Evolutionary conservation across 371 early-diverging fungal genomes (phyloP).

Genomic region (Apophysomyces sp.): DNA sequence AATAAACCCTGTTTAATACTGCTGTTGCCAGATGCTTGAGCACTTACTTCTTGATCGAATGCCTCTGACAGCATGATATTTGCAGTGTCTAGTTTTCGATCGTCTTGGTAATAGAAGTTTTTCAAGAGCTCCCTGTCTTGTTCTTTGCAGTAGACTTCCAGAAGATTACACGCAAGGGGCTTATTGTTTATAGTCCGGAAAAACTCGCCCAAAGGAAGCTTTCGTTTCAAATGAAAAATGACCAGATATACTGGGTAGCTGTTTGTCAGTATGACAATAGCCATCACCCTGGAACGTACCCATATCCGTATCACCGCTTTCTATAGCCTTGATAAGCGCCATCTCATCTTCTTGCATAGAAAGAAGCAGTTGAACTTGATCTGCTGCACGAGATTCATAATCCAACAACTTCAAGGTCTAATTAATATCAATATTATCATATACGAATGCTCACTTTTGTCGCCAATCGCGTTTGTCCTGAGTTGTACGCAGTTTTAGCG

Average conservation of each 20-base stretch:
- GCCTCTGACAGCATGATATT: constrained; percentile 62
- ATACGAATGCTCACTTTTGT: constrained; percentile 58
- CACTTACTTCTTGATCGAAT: constrained; percentile 52
- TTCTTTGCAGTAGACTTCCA: constrained; percentile 82
- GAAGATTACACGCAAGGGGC: constrained; percentile 76
- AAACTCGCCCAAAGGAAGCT: constrained; percentile 83
- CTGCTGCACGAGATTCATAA: constrained; percentile 90
- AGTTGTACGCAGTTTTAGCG: constrained; percentile 87
- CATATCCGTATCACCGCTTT: constrained; percentile 94
- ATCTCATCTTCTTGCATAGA: constrained; percentile 90
- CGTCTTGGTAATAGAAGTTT: constrained; percentile 96
- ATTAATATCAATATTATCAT: neutral
- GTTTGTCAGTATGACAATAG: neutral
- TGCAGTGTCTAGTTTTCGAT: constrained; percentile 76
- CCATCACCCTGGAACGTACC: constrained; percentile 39
- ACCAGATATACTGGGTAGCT: constrained; percentile 79
- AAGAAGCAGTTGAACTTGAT: constrained; percentile 92
- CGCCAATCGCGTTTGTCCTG: constrained; percentile 87
- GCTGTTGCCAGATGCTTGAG: neutral
- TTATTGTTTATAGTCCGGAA: constrained; percentile 83
- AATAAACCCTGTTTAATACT: neutral
- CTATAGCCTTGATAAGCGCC: constrained; percentile 88
- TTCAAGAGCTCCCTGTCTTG: constrained; percentile 78
- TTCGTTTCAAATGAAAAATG: constrained; percentile 83
- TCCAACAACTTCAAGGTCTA: constrained; percentile 63